Base-by-base conservation (phyloP, 2,329 filamentous ascomycete species). In the Aspergillus felis region DNA sequence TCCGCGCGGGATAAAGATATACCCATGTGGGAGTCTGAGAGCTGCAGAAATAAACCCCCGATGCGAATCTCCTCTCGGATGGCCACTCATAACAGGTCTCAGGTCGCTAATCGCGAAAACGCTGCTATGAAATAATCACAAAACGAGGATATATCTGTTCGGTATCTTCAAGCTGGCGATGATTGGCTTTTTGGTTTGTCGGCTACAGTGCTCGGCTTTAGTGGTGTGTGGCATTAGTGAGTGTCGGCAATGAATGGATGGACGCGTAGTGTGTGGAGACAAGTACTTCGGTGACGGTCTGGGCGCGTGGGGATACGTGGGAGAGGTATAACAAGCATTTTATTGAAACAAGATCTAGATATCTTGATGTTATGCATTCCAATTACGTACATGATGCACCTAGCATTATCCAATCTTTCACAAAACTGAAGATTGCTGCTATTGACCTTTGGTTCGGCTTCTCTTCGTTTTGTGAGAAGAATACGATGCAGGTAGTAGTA, bases 1-100 rank as follows among this genome's bases (percentile, higher is more conserved):
- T 55, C 58, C 56, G 56, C 56, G 56, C 14, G 20, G 64, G 66
- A 57, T 63, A 51, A 68, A 46, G 9, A 56, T 24, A 66, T 66
- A 62, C 46, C 63, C 49, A 22, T 6, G 6, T 22, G 32, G 48
- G 2, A 2, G 28, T 12, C 28, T 4, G 25, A 46, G 38, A 27
- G 25, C 22, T 27, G 9, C n/a, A 5, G 29, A 35, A 17, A 35
- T 7, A 17, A 35, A 14, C 5, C 7, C 14, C 14, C 32, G 12
- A 14, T 35, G 32, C 14, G 12, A 5, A 35, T 35, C 14, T 6
- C 29, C 29, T 14, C 12, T 35, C 12, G 10, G 4, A 12, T 14
- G 29, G 29, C 5, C 4, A 27, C 9, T 49, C 46, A 24, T 25
- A 32, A 12, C 29, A 32, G 29, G 29, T 35, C 32, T 35, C 14